These are phyloP conservation scores for Myriangium duriaei DNA, from an alignment of 2,329 filamentous ascomycete species.

Conservation along the genomic window DNA sequence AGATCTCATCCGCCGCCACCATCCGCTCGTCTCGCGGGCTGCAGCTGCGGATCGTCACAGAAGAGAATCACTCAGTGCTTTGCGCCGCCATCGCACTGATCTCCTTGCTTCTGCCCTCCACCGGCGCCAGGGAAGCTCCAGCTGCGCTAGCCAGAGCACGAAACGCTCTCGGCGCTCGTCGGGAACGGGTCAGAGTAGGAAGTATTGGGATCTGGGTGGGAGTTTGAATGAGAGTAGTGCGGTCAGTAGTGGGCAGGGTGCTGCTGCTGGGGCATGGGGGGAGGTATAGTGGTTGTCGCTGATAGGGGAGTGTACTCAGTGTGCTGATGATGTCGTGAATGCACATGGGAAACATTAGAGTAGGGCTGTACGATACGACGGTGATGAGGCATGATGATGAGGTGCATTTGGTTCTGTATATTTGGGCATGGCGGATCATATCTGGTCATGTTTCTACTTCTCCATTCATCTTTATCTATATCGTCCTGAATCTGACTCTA, in stretches of 20 bases:
- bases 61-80: constrained; percentile 7
- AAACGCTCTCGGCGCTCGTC: constrained; percentile 52
- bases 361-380: background rate
- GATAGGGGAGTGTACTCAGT: background rate
- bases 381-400: background rate
- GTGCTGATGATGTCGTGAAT: too few relatives aligned
- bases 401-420: background rate
- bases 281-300: constrained; percentile 42
- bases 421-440: too few relatives aligned
- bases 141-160: constrained; percentile 80
- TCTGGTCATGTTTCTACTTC: too few relatives aligned
- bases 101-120: constrained; percentile 5
- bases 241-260: constrained; percentile 39
- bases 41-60: constrained; percentile 11
- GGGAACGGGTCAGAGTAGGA: constrained; percentile 50
- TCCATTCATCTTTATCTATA: too few relatives aligned
- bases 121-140: constrained; percentile 36
- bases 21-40: constrained; percentile 63
- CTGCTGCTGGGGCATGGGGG: constrained; percentile 65
- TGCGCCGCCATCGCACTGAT: constrained; percentile 20
- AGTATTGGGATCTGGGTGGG: constrained; percentile 86
- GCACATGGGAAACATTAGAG: too few relatives aligned
- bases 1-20: constrained; percentile 75
- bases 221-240: constrained; percentile 52
- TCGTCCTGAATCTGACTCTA: too few relatives aligned